phyloP scores from a whole-genome alignment of 2,329 filamentous ascomycete genomes.

The Torrubiella hemipterigena region DNA sequence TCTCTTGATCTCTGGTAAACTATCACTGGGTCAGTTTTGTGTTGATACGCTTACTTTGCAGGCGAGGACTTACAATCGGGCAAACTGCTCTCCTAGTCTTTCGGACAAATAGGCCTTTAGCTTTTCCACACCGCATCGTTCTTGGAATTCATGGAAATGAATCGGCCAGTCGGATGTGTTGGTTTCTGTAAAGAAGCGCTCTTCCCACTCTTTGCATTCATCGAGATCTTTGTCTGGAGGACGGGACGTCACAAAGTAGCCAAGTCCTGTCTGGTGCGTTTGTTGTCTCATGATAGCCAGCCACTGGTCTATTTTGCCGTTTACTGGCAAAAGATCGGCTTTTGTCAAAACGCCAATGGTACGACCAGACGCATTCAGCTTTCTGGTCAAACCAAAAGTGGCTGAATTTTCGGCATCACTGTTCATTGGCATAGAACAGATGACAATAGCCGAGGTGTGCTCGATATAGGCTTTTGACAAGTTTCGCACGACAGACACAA shows the following conservation, averaged over 20 bases:
- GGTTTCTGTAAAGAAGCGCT: slow-evolving; percentile 34
- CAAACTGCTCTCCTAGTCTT: slow-evolving; percentile 41
- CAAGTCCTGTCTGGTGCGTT: slow-evolving; percentile 54
- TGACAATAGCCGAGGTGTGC: slow-evolving; percentile 58
- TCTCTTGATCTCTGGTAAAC: slow-evolving; percentile 39
- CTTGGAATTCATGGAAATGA: slow-evolving; percentile 31
- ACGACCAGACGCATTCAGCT: slow-evolving; percentile 41
- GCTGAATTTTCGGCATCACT: slow-evolving; percentile 65
- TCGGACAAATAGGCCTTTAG: slow-evolving; percentile 40
- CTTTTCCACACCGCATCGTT: slow-evolving; percentile 40
- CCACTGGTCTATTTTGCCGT: slow-evolving; percentile 43
- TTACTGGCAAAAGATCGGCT: slow-evolving; percentile 55
- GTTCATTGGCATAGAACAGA: slow-evolving; percentile 69
- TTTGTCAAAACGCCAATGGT: slow-evolving; percentile 76
- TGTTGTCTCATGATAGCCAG: slow-evolving; percentile 48
- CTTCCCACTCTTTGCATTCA: slow-evolving; percentile 38
- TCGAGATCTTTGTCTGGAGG: slow-evolving; percentile 44
- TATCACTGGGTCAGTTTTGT: slow-evolving; percentile 14
- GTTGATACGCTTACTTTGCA: not conserved
- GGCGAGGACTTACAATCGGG: slow-evolving; percentile 27
- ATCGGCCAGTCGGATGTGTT: slow-evolving; percentile 31
- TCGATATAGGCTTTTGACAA: slow-evolving; percentile 59
- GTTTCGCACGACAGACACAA: slow-evolving; percentile 61
- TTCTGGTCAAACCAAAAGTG: slow-evolving; percentile 52
- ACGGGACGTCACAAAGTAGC: slow-evolving; percentile 68